Evolutionary conservation across 2,329 filamentous ascomycete genomes (phyloP).

Genomic region (Cadophora malorum): DNA sequence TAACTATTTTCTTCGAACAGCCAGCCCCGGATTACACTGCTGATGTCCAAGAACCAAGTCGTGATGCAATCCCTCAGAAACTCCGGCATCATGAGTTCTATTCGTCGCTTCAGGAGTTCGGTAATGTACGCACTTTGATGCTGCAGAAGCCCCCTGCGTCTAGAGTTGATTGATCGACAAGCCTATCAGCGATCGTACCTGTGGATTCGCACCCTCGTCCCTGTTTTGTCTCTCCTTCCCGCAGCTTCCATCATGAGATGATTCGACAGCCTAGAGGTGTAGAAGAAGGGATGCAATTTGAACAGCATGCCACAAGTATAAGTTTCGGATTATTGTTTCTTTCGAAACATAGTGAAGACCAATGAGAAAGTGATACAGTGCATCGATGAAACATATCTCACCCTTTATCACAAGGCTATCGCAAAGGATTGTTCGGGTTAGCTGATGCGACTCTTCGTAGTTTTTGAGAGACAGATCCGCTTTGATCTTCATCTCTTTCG

Average conservation of each 20-base stretch:
- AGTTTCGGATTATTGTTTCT: slow-evolving; percentile 22
- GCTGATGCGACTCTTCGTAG: not conserved
- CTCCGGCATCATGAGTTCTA: not conserved
- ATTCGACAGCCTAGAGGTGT: slow-evolving; percentile 19
- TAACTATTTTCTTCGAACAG: not conserved
- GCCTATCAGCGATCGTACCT: slow-evolving; percentile 29
- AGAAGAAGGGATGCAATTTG: slow-evolving; percentile 4
- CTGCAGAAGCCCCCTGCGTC: slow-evolving; percentile 6
- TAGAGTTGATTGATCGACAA: slow-evolving; percentile 26
- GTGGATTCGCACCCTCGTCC: slow-evolving; percentile 17
- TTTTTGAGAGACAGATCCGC: slow-evolving; percentile 14
- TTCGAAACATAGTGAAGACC: slow-evolving; percentile 15
- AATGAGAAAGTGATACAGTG: slow-evolving; percentile 7
- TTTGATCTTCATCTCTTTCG: slow-evolving; percentile 19
- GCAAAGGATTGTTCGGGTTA: slow-evolving; percentile 2
- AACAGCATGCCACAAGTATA: slow-evolving; percentile 18
- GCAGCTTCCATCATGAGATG: slow-evolving; percentile 13
- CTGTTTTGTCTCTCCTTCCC: slow-evolving; percentile 16
- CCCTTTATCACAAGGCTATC: not conserved
- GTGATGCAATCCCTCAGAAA: not conserved
- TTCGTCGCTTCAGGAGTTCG: not conserved
- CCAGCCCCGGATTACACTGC: not conserved
- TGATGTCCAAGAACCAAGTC: not conserved
- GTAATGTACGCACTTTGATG: slow-evolving; percentile 12
- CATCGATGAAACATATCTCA: slow-evolving; percentile 16